Evolutionary conservation across 768 basidiomycete genomes (phyloP).

Genomic region (Boletus subparvulus): DNA sequence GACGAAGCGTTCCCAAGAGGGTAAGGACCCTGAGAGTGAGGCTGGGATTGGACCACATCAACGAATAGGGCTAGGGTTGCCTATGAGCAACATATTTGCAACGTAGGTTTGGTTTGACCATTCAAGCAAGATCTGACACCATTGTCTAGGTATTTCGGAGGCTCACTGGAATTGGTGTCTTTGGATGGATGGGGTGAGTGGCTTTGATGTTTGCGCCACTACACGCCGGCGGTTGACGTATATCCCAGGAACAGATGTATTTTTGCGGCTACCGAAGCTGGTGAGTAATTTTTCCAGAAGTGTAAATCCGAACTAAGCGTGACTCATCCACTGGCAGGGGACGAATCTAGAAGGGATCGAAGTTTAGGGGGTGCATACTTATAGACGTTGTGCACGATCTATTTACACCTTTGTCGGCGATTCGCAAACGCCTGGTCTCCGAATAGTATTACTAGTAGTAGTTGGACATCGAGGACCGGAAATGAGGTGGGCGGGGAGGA

Average conservation of each 20-base stretch:
- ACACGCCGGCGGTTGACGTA: background rate
- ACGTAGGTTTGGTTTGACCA: slow-evolving; percentile 47
- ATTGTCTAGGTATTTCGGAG: slow-evolving; percentile 70
- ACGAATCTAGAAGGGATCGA: slow-evolving; percentile 86
- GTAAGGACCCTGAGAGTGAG: slow-evolving; percentile 41
- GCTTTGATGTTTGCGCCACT: background rate
- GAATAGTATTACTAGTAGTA: background rate
- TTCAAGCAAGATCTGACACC: background rate
- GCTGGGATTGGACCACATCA: slow-evolving; percentile 53
- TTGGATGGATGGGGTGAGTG: slow-evolving; percentile 80
- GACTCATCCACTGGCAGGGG: slow-evolving; percentile 45
- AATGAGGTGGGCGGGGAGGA: background rate
- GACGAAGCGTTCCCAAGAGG: slow-evolving; percentile 21
- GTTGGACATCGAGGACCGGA: slow-evolving; percentile 7
- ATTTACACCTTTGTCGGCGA: slow-evolving; percentile 4
- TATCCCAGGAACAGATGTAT: slow-evolving; percentile 73
- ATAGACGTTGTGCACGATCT: background rate
- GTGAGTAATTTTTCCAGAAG: slow-evolving; percentile 40
- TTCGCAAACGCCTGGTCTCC: background rate
- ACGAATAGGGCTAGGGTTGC: slow-evolving; percentile 77
- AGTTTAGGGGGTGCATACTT: slow-evolving; percentile 41
- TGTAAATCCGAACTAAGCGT: background rate
- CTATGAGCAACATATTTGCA: slow-evolving; percentile 88
- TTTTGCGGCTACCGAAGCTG: slow-evolving; percentile 75
- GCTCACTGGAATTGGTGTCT: slow-evolving; percentile 73